Evolutionary conservation across 1,284 basidiomycete genomes (phyloP).

Genomic region (Inonotus obliquus): DNA sequence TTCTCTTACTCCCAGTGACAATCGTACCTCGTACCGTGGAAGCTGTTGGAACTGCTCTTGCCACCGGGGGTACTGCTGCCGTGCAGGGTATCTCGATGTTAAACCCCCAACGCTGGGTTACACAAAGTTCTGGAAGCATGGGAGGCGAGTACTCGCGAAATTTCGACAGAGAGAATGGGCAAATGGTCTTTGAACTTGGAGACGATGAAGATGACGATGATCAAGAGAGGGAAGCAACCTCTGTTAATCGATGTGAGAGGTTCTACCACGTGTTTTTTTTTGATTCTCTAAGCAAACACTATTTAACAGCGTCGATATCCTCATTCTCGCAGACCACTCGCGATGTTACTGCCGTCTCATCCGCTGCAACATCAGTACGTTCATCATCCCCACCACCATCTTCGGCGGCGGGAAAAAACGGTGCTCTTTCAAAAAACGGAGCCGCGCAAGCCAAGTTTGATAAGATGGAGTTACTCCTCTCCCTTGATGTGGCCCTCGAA

Average conservation of each 20-base stretch:
- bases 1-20: constrained; percentile 89
- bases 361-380: constrained; percentile 8
- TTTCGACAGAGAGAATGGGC: constrained; percentile 37
- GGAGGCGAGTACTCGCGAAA: constrained; percentile 35
- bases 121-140: constrained; percentile 21
- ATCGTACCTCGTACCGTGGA: constrained; percentile 89
- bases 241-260: constrained; percentile 6
- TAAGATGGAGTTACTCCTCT: constrained; percentile 83
- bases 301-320: constrained; percentile 16
- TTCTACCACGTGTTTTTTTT: not conserved
- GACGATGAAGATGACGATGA: constrained; percentile 44
- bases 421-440: constrained; percentile 19
- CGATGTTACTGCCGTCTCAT: constrained; percentile 10
- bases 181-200: constrained; percentile 58
- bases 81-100: constrained; percentile 84
- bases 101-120: constrained; percentile 78
- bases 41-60: constrained; percentile 72
- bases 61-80: constrained; percentile 68
- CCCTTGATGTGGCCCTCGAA: constrained; percentile 86
- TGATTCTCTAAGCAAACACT: not conserved
- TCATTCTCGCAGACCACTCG: constrained; percentile 16
- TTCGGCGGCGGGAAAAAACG: constrained; percentile 4
- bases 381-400: constrained; percentile 13
- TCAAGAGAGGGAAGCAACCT: constrained; percentile 5
- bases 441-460: constrained; percentile 36